Conservation (phyloP, 345 rosid species). For the Garcia nutans region DNA sequence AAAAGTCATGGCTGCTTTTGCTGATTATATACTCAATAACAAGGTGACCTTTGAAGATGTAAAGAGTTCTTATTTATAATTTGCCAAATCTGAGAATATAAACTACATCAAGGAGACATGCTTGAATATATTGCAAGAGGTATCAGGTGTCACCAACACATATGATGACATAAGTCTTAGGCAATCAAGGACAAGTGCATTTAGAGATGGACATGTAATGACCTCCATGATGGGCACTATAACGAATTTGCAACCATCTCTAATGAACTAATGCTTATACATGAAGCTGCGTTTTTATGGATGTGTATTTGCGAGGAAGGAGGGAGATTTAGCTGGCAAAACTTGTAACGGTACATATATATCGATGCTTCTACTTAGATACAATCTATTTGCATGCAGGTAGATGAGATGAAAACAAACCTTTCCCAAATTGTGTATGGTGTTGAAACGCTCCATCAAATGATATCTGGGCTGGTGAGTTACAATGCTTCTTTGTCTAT, state of each 20-base stretch:
- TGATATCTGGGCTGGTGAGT: conserved; percentile 84
- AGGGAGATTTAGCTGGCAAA: background rate
- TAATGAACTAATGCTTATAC: background rate
- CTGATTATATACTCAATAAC: background rate
- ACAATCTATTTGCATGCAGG: conserved; percentile 45
- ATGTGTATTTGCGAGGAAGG: background rate
- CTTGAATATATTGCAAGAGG: background rate
- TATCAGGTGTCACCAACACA: background rate
- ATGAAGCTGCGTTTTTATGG: background rate
- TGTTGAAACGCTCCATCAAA: conserved; percentile 57
- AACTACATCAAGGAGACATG: background rate
- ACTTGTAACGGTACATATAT: background rate
- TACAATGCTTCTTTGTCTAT: conserved; percentile 15
- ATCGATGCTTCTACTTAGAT: conserved; percentile 16
- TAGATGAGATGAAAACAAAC: conserved; percentile 60
- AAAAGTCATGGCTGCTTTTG: background rate
- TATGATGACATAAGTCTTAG: background rate
- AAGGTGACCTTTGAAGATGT: background rate
- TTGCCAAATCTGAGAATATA: background rate
- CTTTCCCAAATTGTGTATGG: conserved; percentile 79
- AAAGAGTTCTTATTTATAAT: background rate
- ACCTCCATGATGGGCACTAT: background rate
- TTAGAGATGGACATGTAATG: background rate
- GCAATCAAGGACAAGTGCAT: background rate
- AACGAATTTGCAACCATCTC: background rate